phyloP scores from a whole-genome alignment of 495 filamentous ascomycete species.

The Podospora australis region DNA sequence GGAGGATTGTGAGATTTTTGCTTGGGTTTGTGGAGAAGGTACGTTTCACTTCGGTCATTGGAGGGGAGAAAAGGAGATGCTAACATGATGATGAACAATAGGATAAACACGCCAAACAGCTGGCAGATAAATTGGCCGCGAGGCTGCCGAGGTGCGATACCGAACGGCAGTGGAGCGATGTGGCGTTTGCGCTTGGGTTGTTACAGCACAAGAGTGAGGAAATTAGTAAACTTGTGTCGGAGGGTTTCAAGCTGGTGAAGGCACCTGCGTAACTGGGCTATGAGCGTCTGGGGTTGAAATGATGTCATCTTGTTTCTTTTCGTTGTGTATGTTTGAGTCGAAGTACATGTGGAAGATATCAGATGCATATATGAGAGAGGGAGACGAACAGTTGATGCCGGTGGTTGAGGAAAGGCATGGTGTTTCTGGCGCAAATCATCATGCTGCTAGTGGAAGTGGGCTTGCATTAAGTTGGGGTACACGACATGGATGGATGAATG shows the following conservation, averaged over 20 bases:
- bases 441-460: too few relatives aligned
- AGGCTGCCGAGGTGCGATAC: constrained; percentile 79
- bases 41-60: constrained; percentile 15
- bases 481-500: too few relatives aligned
- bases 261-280: constrained; percentile 10
- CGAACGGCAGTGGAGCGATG: constrained; percentile 95
- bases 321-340: neutral
- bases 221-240: constrained; percentile 72
- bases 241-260: constrained; percentile 79
- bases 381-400: neutral
- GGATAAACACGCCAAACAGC: constrained; percentile 97
- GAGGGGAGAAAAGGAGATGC: neutral
- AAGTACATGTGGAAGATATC: neutral
- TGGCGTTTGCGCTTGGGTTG: constrained; percentile 81
- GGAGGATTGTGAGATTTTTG: constrained; percentile 83
- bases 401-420: neutral
- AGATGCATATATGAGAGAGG: neutral
- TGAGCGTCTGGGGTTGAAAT: too few relatives aligned
- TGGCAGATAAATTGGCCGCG: constrained; percentile 88
- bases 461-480: too few relatives aligned
- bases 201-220: constrained; percentile 98
- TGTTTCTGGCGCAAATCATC: too few relatives aligned
- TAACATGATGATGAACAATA: constrained; percentile 27
- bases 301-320: neutral
- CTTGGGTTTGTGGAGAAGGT: constrained; percentile 97